Percentiles rank a stretch among this genome's conserved stretches.
Conservation (phyloP, 1,284 basidiomycete species). For the Ustilago xerochloae region DNA sequence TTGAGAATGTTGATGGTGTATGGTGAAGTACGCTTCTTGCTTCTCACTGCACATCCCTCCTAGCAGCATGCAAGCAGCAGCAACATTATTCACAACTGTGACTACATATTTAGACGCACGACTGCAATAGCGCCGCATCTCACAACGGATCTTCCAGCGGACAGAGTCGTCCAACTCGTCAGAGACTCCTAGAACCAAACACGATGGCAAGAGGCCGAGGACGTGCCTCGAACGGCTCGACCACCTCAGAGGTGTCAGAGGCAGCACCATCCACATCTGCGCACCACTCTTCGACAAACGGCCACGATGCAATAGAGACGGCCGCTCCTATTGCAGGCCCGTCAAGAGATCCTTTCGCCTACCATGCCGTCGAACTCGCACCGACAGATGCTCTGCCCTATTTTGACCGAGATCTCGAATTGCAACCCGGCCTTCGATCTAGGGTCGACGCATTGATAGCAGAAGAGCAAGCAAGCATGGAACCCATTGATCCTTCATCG, state of each 20-base stretch:
- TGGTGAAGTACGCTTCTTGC: too few species aligned
- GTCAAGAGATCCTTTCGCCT: conserved; percentile 15
- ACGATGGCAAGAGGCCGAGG: conserved; percentile 20
- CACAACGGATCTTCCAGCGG: too few species aligned
- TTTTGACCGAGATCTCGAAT: conserved; percentile 90
- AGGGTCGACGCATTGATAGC: conserved; percentile 80
- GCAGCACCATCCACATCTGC: conserved; percentile 8
- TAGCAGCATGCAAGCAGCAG: too few species aligned
- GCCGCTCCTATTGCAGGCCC: not conserved
- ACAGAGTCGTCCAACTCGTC: too few species aligned
- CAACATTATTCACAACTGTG: too few species aligned
- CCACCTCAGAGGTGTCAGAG: conserved; percentile 17
- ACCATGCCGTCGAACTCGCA: conserved; percentile 32
- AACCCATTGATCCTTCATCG: conserved; percentile 71
- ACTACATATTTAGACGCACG: too few species aligned
- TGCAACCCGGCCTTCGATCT: conserved; percentile 76
- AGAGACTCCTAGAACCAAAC: not conserved
- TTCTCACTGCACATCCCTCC: too few species aligned
- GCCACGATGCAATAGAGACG: not conserved
- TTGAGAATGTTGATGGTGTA: not conserved
- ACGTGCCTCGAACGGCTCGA: conserved; percentile 24
- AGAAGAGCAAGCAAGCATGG: conserved; percentile 74
- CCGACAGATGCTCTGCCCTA: conserved; percentile 84
- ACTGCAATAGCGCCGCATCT: too few species aligned
- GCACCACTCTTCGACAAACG: not conserved